These are phyloP conservation scores for Coprinopsis sp. DNA, from an alignment of 768 basidiomycete species.

Conservation along the genomic window DNA sequence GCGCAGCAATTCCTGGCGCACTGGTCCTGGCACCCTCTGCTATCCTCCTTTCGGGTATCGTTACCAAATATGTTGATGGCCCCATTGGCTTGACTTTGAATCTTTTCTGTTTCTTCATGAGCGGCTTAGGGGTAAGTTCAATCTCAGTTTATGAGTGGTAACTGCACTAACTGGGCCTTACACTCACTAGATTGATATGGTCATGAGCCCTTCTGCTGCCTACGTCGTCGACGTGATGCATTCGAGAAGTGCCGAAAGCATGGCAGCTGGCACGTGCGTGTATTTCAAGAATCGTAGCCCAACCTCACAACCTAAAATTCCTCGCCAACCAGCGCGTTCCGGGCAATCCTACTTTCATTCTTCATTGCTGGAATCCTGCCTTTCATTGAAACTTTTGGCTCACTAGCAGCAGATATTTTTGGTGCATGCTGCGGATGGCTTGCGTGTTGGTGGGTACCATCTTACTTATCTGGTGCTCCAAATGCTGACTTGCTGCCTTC, in stretches of 20 bases:
- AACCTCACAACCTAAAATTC: too few relatives aligned
- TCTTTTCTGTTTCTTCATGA: conserved; percentile 35
- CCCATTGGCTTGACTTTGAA: conserved; percentile 33
- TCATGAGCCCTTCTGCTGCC: conserved; percentile 43
- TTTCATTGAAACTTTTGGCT: too few relatives aligned
- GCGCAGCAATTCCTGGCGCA: conserved; percentile 43
- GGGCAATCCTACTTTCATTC: too few relatives aligned
- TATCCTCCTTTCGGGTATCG: conserved; percentile 42
- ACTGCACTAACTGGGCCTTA: not conserved
- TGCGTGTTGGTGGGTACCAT: too few relatives aligned
- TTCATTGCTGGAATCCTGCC: too few relatives aligned
- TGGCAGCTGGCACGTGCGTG: too few relatives aligned
- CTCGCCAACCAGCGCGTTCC: too few relatives aligned
- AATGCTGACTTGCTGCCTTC: too few relatives aligned
- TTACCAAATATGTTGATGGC: conserved; percentile 47
- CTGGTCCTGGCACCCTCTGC: conserved; percentile 49
- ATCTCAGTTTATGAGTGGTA: not conserved
- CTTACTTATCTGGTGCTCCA: too few relatives aligned
- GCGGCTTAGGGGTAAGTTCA: conserved; percentile 54
- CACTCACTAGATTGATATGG: conserved; percentile 43
- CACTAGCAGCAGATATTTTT: too few relatives aligned
- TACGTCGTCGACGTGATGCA: conserved; percentile 55
- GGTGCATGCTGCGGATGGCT: too few relatives aligned
- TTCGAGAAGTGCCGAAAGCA: conserved; percentile 49
- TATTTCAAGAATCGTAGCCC: too few relatives aligned